Conservation (phyloP, 1,284 basidiomycete species). For the Fomes fomentarius region DNA sequence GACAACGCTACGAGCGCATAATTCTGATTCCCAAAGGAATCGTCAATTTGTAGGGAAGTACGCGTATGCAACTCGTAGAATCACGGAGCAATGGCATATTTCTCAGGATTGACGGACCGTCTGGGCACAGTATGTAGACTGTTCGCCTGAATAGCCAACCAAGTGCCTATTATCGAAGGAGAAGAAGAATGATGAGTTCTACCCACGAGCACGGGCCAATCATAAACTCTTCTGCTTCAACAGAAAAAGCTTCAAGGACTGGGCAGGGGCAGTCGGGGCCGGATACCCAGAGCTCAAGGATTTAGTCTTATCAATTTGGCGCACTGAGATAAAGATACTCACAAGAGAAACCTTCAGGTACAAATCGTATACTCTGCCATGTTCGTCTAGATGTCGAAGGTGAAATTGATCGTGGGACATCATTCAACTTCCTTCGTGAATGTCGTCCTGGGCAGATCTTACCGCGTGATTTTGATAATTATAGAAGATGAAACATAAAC, state of each 20-base stretch:
- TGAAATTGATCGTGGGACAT: conserved; percentile 5
- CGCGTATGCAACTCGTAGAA: no score
- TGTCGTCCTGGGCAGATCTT: conserved; percentile 21
- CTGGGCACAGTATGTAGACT: no score
- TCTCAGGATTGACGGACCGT: no score
- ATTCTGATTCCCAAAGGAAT: no score
- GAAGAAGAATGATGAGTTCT: no score
- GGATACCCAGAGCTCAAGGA: conserved; percentile 6
- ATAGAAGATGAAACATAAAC: neutral
- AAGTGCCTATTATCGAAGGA: no score
- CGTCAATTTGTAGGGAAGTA: no score
- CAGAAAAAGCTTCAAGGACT: conserved; percentile 1
- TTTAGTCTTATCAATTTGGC: neutral
- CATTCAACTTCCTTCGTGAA: conserved; percentile 5
- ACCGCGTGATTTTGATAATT: neutral
- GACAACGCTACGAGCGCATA: no score
- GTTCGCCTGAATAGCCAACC: no score
- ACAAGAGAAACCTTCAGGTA: conserved; percentile 3
- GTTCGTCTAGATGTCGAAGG: conserved; percentile 7
- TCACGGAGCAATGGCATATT: no score
- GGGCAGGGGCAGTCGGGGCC: conserved; percentile 2
- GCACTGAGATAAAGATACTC: neutral
- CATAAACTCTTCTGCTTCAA: conserved; percentile 2
- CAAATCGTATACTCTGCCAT: neutral
- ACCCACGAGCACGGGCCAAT: neutral